Conservation (phyloP, 2,329 filamentous ascomycete species). For the Calonectria leucothoes region DNA sequence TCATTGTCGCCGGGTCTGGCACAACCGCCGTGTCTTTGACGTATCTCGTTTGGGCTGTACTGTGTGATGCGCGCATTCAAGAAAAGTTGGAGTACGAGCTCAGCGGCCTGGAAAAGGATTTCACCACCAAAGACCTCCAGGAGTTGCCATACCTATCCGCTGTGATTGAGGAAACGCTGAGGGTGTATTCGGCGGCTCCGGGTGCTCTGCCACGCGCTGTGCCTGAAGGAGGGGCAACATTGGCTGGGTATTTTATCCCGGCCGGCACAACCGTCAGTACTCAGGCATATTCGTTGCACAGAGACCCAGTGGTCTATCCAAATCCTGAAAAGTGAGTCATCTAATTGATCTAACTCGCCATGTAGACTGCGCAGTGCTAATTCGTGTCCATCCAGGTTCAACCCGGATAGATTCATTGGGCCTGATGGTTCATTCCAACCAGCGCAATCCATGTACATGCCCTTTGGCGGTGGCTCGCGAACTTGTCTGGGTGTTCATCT, state of each 20-base stretch:
- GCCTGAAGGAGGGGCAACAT: neutral
- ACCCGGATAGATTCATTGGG: neutral
- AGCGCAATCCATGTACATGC: neutral
- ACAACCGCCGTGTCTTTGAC: neutral
- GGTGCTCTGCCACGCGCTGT: neutral
- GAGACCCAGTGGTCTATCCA: neutral
- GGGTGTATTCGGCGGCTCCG: neutral
- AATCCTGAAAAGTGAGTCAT: neutral
- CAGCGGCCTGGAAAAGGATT: neutral
- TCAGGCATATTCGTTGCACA: neutral
- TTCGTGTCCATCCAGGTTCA: neutral
- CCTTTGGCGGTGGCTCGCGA: neutral
- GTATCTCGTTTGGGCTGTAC: neutral
- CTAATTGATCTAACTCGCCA: neutral
- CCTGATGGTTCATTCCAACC: neutral
- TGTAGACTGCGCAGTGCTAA: neutral
- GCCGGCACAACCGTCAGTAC: neutral
- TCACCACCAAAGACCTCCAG: neutral
- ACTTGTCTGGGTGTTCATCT: neutral
- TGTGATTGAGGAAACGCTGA: neutral
- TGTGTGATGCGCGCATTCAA: neutral
- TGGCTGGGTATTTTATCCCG: neutral
- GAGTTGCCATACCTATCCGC: neutral
- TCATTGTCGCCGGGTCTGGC: neutral
- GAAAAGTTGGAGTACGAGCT: neutral